phyloP scores from a whole-genome alignment of 495 filamentous ascomycete species.

The Pseudevernia furfuracea region DNA sequence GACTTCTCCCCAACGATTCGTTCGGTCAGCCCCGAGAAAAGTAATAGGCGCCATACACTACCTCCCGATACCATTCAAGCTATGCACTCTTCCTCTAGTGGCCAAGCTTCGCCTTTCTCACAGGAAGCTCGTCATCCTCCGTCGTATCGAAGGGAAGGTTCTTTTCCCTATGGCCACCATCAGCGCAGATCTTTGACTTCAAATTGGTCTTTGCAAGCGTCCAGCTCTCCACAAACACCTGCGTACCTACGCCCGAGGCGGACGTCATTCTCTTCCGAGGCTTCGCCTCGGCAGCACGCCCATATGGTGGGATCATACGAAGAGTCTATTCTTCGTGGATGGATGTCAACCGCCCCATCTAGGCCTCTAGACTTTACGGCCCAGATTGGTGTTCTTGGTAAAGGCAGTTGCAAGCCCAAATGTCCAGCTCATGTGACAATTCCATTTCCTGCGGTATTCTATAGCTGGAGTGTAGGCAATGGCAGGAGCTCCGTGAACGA shows the following conservation, averaged over 20 bases:
- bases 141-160: slow-evolving; percentile 44
- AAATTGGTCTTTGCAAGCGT: slow-evolving; percentile 48
- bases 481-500: slow-evolving; percentile 57
- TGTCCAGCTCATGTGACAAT: slow-evolving; percentile 90
- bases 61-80: slow-evolving; percentile 49
- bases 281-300: slow-evolving; percentile 72
- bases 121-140: slow-evolving; percentile 21
- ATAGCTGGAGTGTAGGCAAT: slow-evolving; percentile 68
- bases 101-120: slow-evolving; percentile 15
- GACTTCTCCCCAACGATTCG: slow-evolving; percentile 49
- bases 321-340: slow-evolving; percentile 86
- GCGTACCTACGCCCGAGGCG: slow-evolving; percentile 50
- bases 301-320: slow-evolving; percentile 98
- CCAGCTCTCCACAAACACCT: slow-evolving; percentile 57
- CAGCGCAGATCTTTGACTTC: slow-evolving; percentile 67
- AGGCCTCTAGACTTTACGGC: slow-evolving; percentile 89
- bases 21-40: slow-evolving; percentile 37
- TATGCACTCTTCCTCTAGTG: slow-evolving; percentile 35
- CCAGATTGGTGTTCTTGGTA: slow-evolving; percentile 89
- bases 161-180: slow-evolving; percentile 58
- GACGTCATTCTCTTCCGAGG: slow-evolving; percentile 67
- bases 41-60: slow-evolving; percentile 52
- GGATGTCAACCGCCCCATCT: slow-evolving; percentile 96
- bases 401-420: slow-evolving; percentile 79
- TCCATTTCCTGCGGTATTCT: slow-evolving; percentile 94